Base-by-base conservation (phyloP, 441 rosid genomes). In the Capsella rubella region DNA sequence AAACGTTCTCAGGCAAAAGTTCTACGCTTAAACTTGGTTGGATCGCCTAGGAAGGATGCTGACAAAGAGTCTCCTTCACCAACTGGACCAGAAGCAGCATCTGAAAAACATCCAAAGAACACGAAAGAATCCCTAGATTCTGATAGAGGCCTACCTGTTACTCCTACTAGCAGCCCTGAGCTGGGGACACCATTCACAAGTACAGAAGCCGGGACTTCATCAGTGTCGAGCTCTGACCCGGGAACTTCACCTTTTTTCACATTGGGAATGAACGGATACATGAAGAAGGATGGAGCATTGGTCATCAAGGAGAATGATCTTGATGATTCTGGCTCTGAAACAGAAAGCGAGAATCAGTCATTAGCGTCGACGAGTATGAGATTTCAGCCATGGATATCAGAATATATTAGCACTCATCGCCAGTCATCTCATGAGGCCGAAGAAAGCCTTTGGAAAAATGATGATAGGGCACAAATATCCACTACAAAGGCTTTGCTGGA, bases 131-230 rank as follows among this genome's bases (percentile, higher is more conserved):
- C 82, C 47, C 67, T 69, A 40, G 85, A 72, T 79, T 85, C 91
- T 71, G 84, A 85, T 16, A 76, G 87, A 72, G 98, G 94, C 57
- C 95, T 91, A 2, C 87, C 82, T 73, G 98, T 91, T 46, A 91
- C 97, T 74, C 97, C 99, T 60, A 87, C 90, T 5, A 91, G 97
- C 63, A 93, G 98, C 85, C 99, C 99, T 12, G 98, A 93, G 83
- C 87, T 86, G 5, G 96, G 98, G 79, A 91, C 99, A 54, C 90
- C 97, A n/a, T 85, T 88, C 53, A 87, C 98, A 67, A 80, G 86
- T 40, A 95, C 98, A 40, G 99, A 96, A 81, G 89, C 87, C 1
- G 98, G 91, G 58, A 91, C 97, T 60, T 93, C 98, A 31, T 96
- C 99, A 28, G 91, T 91, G 39, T 93, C 99, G 10, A 96, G 99